A percentile compares a stretch with the other conserved stretches of the same genome.
Evolutionary conservation across 2,329 filamentous ascomycete species (phyloP).

Genomic region (Claviceps humidiphila): DNA sequence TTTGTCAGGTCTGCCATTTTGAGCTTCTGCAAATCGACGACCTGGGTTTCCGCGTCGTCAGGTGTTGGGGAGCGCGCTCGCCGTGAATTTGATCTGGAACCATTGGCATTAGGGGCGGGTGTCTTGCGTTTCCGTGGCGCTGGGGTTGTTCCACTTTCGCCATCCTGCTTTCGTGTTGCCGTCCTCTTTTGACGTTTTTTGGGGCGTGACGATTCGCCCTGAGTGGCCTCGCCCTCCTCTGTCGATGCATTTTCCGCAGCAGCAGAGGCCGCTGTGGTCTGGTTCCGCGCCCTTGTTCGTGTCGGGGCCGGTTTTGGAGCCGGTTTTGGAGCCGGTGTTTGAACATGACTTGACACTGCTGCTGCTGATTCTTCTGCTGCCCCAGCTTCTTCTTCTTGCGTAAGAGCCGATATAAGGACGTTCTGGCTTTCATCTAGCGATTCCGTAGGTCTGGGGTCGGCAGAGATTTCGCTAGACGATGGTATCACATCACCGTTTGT

Average conservation of each 20-base stretch:
- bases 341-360: too few species aligned
- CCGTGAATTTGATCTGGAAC: slow-evolving; percentile 15
- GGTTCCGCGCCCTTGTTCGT: slow-evolving; percentile 9
- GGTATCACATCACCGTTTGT: not conserved
- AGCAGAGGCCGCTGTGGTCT: not conserved
- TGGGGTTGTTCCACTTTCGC: slow-evolving; percentile 8
- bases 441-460: not conserved
- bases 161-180: slow-evolving; percentile 12
- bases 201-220: slow-evolving; percentile 8
- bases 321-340: slow-evolving; percentile 1
- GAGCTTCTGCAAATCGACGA: slow-evolving; percentile 52
- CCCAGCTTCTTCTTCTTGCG: slow-evolving; percentile 3
- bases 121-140: slow-evolving; percentile 17
- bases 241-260: slow-evolving; percentile 10
- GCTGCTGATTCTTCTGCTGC: too few species aligned
- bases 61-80: slow-evolving; percentile 40
- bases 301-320: slow-evolving; percentile 1
- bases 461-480: not conserved
- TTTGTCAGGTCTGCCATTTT: slow-evolving; percentile 63
- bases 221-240: not conserved
- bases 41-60: slow-evolving; percentile 46
- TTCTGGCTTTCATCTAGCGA: not conserved
- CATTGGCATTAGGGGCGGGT: slow-evolving; percentile 9
- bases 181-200: slow-evolving; percentile 21
- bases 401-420: not conserved